Base-by-base conservation (phyloP, 768 basidiomycete genomes). In the Tremella fuciformis region DNA sequence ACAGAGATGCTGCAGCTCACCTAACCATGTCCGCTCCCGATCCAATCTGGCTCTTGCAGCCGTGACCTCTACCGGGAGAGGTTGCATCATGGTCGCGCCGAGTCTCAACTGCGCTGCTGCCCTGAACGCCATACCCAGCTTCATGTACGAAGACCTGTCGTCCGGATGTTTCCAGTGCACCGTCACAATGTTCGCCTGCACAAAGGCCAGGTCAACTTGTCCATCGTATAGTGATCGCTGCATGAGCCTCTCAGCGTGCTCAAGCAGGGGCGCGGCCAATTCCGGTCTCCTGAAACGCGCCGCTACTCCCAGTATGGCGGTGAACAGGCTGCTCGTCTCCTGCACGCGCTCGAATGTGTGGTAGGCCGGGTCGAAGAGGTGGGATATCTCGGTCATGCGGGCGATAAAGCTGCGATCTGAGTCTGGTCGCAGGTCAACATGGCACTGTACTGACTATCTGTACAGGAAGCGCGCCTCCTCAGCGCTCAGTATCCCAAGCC, bases 81-180 rank as follows among this genome's bases (percentile, higher is more conserved):
- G 2, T 13, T 24, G 24, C 4, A 34, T 6, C 29, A 34, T 34
- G 29, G 29, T 34, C 29, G 29, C 29, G 29, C 29, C 29, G 6
- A 34, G 29, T 34, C 29, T 4, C 29, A 34, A 11, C 29, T 34
- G 29, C 4, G 29, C 29, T 6, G 29, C 29, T 34, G 29, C 29
- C 46, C 50, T 13, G 13, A 62, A 52, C 3, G 64, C 64, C 21
- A 59, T 55, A 1, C 60, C 57, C 26, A 65, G 53, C 26, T 65
- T 65, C 42, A 65, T 50, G 60, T 60, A 65, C 1, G 57, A 48
- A 1, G 56, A 58, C 39, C 44, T 40, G 37, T 65, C 64, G 2
- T 52, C 40, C 49, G 64, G 55, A 13, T 42, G 52, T 48, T 65
- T 65, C 60, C 60, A 65, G 51, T 50, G 58, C 21, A 55, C 47